Percentiles rank a stretch among this genome's conserved stretches.
Evolutionary conservation across 192 early-diverging fungal species (phyloP).

Genomic region (Coemansia biformis): DNA sequence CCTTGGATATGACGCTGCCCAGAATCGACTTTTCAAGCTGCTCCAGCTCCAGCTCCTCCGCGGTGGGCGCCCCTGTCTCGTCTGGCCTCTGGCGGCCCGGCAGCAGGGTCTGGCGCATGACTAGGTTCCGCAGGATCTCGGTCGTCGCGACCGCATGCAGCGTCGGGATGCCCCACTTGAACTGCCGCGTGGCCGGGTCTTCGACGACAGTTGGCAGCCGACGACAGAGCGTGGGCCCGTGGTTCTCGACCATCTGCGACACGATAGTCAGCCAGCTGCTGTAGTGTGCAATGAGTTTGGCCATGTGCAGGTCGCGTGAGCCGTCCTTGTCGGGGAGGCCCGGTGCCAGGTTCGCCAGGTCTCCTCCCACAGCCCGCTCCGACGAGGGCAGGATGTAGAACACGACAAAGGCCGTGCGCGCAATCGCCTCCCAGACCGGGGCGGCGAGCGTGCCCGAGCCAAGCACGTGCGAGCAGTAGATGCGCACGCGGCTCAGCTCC

Average conservation of each 20-base stretch:
- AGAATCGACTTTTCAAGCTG: conserved; percentile 33
- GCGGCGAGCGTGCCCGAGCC: conserved; percentile 22
- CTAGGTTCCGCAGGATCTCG: conserved; percentile 34
- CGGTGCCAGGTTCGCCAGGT: neutral
- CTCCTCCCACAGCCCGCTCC: conserved; percentile 9
- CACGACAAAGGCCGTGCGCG: conserved; percentile 35
- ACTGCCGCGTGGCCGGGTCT: conserved; percentile 37
- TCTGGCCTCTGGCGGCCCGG: neutral
- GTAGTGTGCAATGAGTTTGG: conserved; percentile 24
- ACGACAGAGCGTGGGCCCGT: conserved; percentile 28
- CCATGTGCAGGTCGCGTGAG: conserved; percentile 1
- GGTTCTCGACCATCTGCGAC: conserved; percentile 38
- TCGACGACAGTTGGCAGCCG: conserved; percentile 40
- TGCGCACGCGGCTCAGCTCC: conserved; percentile 14
- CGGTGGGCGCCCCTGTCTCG: too few relatives aligned
- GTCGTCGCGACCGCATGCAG: conserved; percentile 30
- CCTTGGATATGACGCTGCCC: conserved; percentile 27
- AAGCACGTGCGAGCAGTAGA: conserved; percentile 36
- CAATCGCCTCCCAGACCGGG: conserved; percentile 31
- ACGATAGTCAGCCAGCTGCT: conserved; percentile 37
- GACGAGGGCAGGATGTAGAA: conserved; percentile 43
- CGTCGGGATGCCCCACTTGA: conserved; percentile 43
- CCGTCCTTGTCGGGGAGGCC: too few relatives aligned
- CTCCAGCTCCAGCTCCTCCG: conserved; percentile 31
- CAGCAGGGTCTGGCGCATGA: conserved; percentile 26